Evolutionary conservation across 2,329 filamentous ascomycete species (phyloP), one percentile per base, ranked within the genome.

Genomic region (Paecilomyces dactylethromorphus): DNA sequence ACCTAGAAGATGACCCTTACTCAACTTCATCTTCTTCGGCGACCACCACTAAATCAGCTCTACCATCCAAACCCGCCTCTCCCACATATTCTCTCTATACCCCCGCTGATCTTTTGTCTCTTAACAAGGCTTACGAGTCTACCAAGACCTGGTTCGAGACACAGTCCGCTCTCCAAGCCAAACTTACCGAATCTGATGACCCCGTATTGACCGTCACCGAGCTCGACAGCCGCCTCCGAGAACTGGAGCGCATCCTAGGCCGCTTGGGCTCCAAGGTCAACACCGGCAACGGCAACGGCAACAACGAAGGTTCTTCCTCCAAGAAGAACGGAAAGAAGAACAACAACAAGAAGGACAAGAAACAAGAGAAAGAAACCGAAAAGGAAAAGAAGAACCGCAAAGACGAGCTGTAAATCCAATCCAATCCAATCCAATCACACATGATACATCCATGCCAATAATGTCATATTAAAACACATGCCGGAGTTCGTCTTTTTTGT

Each of bases 141-240:
- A 84, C 87, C 18, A 77, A 82, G 15, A 79, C 82, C 21, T 99
- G 93, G 93, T 81, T 99, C 21, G 83, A 86, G 32, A 83, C 88
- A 63, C 88, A 89, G 70, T 76, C 90, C 54, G 78, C 81, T 2
- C 82, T 83, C 65, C 93, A 97, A 74, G 84, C 86, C 31, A 87
- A 85, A 65, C 84, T 96, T 2, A 78, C 82, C 15, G 76, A 80
- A 1, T 86, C 86, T 1, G 90, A 91, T 10, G 87, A 97, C 64
- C 90, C 91, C 0, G 87, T 87, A 6, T 80, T 96, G 8, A 82
- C 88, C 0, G 78, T 86, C 64, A 87, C 87, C 68, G 92, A 96
- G 29, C 74, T 96, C 31, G 78, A 85, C 59, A 81, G 79, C 24
- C 88, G 88, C 74, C 82, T 86, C 15, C 84, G 87, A 66, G 84